Evolutionary conservation across 2,329 filamentous ascomycete genomes (phyloP).

Genomic region (Aspergillus sojae): DNA sequence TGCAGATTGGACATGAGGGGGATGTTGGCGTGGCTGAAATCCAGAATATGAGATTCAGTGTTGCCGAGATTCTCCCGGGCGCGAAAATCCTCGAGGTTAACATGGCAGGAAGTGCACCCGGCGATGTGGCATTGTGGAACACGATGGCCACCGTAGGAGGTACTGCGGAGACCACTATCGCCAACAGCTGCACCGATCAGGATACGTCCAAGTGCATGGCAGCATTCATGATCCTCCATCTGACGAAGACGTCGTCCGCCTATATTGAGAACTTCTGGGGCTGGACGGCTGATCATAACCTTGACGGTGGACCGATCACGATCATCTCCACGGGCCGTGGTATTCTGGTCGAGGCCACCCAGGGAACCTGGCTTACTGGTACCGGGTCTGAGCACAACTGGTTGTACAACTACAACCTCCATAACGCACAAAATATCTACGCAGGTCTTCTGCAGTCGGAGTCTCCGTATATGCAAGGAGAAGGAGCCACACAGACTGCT

Average conservation of each 20-base stretch:
- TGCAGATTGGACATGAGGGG: slow-evolving; percentile 55
- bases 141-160: slow-evolving; percentile 52
- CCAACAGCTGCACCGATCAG: slow-evolving; percentile 39
- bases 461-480: slow-evolving; percentile 39
- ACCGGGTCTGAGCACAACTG: slow-evolving; percentile 51
- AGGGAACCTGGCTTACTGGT: slow-evolving; percentile 50
- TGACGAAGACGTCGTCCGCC: slow-evolving; percentile 50
- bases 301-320: slow-evolving; percentile 44
- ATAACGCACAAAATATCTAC: slow-evolving; percentile 46
- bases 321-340: slow-evolving; percentile 45
- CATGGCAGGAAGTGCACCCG: slow-evolving; percentile 49
- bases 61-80: slow-evolving; percentile 49
- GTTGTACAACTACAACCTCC: slow-evolving; percentile 53
- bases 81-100: slow-evolving; percentile 55
- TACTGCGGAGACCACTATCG: slow-evolving; percentile 44
- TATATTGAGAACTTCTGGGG: slow-evolving; percentile 60
- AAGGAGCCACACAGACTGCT: slow-evolving; percentile 28
- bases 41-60: slow-evolving; percentile 57
- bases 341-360: slow-evolving; percentile 44
- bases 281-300: slow-evolving; percentile 54
- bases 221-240: slow-evolving; percentile 55
- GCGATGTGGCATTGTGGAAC: slow-evolving; percentile 57
- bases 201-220: slow-evolving; percentile 50
- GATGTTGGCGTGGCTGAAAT: slow-evolving; percentile 56
- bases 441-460: slow-evolving; percentile 41